Percentiles rank a stretch among this genome's conserved stretches.
Conservation (phyloP, 2,329 filamentous ascomycete genomes). For the Talaromyces sp. region DNA sequence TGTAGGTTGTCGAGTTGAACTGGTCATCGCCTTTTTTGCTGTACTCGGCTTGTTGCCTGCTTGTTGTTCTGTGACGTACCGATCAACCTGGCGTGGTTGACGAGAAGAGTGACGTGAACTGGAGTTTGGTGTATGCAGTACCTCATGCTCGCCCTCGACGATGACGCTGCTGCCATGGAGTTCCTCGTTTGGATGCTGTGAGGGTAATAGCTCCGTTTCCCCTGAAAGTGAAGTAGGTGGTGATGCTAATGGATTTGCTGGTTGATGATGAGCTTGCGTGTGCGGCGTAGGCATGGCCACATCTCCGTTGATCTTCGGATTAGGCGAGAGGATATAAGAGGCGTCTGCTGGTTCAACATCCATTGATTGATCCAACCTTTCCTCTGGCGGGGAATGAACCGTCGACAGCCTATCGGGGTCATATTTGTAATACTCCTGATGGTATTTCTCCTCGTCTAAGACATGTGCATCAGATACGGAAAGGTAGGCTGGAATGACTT, state of each 20-base stretch:
- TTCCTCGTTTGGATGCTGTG: slow-evolving; percentile 25
- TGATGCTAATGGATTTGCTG: slow-evolving; percentile 41
- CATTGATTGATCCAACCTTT: slow-evolving; percentile 18
- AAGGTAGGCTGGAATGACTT: slow-evolving; percentile 19
- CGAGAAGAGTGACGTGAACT: slow-evolving; percentile 45
- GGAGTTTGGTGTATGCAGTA: slow-evolving; percentile 35
- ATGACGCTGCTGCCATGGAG: slow-evolving; percentile 22
- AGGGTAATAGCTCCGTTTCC: slow-evolving; percentile 35
- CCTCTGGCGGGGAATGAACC: slow-evolving; percentile 16
- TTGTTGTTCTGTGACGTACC: slow-evolving; percentile 35
- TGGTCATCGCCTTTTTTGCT: slow-evolving; percentile 6
- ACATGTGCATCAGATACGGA: slow-evolving; percentile 16
- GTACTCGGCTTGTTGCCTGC: slow-evolving; percentile 24
- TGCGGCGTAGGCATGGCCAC: slow-evolving; percentile 28
- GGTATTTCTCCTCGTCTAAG: slow-evolving; percentile 15
- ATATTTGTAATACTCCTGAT: not conserved
- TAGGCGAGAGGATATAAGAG: slow-evolving; percentile 38
- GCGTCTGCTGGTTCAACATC: slow-evolving; percentile 24
- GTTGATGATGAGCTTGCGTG: slow-evolving; percentile 28
- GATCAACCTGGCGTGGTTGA: slow-evolving; percentile 41
- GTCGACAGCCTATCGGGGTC: slow-evolving; percentile 8
- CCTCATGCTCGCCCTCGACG: slow-evolving; percentile 25
- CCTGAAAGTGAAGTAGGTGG: slow-evolving; percentile 45
- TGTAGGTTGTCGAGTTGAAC: slow-evolving; percentile 19
- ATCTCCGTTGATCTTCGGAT: slow-evolving; percentile 35